Conservation (phyloP, 108 stramenopile genomes). For the Nitzschia inconspicua region DNA sequence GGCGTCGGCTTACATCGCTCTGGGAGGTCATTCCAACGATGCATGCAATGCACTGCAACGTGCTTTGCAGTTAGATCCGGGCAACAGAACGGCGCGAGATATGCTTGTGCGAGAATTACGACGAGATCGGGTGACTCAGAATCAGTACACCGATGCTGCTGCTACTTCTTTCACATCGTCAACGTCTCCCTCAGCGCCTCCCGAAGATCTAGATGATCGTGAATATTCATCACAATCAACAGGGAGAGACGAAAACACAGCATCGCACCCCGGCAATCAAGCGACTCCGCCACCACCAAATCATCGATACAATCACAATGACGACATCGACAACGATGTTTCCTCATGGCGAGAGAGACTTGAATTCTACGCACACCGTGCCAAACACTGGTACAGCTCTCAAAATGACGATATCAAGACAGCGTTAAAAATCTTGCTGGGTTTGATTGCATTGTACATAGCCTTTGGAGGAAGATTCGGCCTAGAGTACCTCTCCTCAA, state of each 20-base stretch:
- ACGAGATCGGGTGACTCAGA: constrained; percentile 7
- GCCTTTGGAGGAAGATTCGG: constrained; percentile 83
- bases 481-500: constrained; percentile 24
- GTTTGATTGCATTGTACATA: constrained; percentile 56
- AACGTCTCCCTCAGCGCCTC: constrained; percentile 19
- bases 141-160: not conserved
- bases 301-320: not conserved
- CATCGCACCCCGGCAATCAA: not conserved
- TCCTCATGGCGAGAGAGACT: constrained; percentile 39
- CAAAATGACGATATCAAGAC: constrained; percentile 58
- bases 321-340: constrained; percentile 28
- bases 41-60: constrained; percentile 74
- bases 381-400: constrained; percentile 43
- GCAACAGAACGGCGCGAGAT: constrained; percentile 54
- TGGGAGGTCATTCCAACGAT: constrained; percentile 76
- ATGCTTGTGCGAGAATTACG: constrained; percentile 70
- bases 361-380: constrained; percentile 24
- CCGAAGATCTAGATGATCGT: constrained; percentile 12
- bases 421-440: constrained; percentile 46
- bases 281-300: constrained; percentile 8
- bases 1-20: constrained; percentile 72
- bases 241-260: not conserved
- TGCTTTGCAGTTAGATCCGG: constrained; percentile 61
- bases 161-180: not conserved
- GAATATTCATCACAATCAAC: not conserved